Evolutionary conservation across 2,329 filamentous ascomycete species (phyloP), one percentile per base, ranked within the genome.

Genomic region (Beauveria sp.): DNA sequence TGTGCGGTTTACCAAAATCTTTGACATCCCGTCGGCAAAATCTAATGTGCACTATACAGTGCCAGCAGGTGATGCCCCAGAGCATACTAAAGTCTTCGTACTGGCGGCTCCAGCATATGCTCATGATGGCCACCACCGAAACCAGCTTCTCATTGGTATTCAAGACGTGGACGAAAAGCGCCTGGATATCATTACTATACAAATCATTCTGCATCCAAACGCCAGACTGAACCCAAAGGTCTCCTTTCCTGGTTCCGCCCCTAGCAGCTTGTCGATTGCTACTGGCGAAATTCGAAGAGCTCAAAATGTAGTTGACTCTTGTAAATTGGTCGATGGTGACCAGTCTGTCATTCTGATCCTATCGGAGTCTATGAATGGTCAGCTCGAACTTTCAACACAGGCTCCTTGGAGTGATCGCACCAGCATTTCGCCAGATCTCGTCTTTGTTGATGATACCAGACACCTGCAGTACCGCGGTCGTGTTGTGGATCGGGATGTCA

Each of bases 391-490:
- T 18, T 90, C 87, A 66, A 76, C 90, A 10, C 89, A 92, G 72
- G 88, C 88, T 6, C 89, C 88, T 0, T 93, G 89, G 89, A 87
- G 87, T 62, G 82, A 83, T 58, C 79, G 89, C 14, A 84, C 86
- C n/a, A 85, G 85, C 49, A 75, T 92, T n/a, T 77, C 81, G 0
- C 74, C 91, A 2, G 87, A 88, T 2, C 67, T 80, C 31, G 75
- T 91, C 22, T 80, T 80, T 63, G 72, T 85, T 24, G 81, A 86
- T 62, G 85, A 88, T 65, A 77, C 82, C 28, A 80, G 83, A 67
- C 83, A 80, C 62, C 75, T 89, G 43, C 83, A 84, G 59, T 84
- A 83, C 64, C 74, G 77, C 53, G 79, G 80, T 20, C 80, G 81
- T 49, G 75, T 76, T 61, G 72, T 80, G 20, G 80, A 81, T 60